Evolutionary conservation across 805 yeast genomes (phyloP).

Genomic region (Wickerhamiella dianesei): DNA sequence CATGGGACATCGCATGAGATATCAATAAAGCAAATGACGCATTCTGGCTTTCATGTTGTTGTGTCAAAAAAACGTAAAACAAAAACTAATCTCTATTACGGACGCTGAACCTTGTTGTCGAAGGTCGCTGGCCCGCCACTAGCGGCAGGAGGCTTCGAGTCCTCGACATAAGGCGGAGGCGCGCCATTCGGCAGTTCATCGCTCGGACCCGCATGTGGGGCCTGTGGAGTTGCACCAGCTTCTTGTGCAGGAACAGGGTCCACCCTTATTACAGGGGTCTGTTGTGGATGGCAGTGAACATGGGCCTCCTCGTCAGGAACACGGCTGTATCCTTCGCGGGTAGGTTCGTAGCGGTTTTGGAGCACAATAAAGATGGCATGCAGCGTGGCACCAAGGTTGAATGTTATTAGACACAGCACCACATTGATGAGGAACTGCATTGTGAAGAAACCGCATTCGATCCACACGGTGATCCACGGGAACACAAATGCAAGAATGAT

Average conservation of each 20-base stretch:
- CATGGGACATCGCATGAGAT: no score
- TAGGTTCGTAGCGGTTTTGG: background rate
- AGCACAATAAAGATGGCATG: slow-evolving; percentile 1
- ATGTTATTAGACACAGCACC: background rate
- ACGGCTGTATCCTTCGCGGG: background rate
- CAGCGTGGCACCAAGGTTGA: background rate
- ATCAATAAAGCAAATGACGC: no score
- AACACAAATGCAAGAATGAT: background rate
- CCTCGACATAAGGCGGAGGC: background rate
- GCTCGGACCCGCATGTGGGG: background rate
- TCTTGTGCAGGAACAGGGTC: slow-evolving; percentile 1
- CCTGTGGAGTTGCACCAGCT: background rate
- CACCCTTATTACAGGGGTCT: no score
- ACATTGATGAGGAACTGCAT: background rate
- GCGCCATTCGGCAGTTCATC: background rate
- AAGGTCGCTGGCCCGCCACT: background rate
- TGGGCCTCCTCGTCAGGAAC: background rate
- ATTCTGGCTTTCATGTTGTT: no score
- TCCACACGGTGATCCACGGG: slow-evolving; percentile 1
- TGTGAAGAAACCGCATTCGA: slow-evolving; percentile 1
- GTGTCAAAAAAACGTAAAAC: no score
- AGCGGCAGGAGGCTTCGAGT: background rate
- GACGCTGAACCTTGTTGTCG: background rate
- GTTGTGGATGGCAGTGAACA: background rate
- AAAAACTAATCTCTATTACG: no score